Base-by-base conservation (phyloP, 306 rosid species). In the peach (Prunus persica) region DNA sequence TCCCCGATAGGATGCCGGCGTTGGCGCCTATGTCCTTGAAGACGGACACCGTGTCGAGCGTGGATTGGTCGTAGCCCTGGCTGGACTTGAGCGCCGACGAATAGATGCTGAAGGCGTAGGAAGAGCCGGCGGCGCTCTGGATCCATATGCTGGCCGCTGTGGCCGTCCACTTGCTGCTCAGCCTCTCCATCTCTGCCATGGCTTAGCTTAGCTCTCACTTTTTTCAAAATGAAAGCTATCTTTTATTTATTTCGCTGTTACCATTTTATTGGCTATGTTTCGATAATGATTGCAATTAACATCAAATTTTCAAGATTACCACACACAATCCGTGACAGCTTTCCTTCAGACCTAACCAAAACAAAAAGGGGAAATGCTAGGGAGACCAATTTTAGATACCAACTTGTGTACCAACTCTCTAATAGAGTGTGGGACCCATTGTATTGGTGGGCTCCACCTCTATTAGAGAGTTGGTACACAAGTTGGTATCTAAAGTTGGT, bases 1-100 rank as follows among this genome's bases (percentile, higher is more conserved):
- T 81, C 43, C 97, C 97, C 16, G 98, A 83, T 58, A 95, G 81
- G 67, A 89, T 38, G 47, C 98, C 98, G 43, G 86, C 91, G 84
- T 90, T 92, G 51, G 92, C 96, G 1, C 97, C 98, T 61, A 95
- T 86, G 84, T 95, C 97, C 22, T 95, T 92, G 96, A 95, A 95
- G 66, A 95, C 97, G 13, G 97, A 92, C 25, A 95, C 96, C 28
- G 97, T 88, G 81, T 92, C 97, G 72, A 95, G 95, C 3, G 98
- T 92, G 56, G 96, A 92, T 82, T 95, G 97, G 45, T 89, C 89
- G 78, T 95, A 95, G 55, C 84, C 82, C 34, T 92, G 97, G 10
- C 84, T 61, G 11, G 97, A 86, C 71, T 95, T 95, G 74, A 95
- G 92, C 0, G 79, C 82, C 0, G 96, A 63, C 58, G 98, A 92